phyloP scores from a whole-genome alignment of 345 rosid species.

The Populus simonii region DNA sequence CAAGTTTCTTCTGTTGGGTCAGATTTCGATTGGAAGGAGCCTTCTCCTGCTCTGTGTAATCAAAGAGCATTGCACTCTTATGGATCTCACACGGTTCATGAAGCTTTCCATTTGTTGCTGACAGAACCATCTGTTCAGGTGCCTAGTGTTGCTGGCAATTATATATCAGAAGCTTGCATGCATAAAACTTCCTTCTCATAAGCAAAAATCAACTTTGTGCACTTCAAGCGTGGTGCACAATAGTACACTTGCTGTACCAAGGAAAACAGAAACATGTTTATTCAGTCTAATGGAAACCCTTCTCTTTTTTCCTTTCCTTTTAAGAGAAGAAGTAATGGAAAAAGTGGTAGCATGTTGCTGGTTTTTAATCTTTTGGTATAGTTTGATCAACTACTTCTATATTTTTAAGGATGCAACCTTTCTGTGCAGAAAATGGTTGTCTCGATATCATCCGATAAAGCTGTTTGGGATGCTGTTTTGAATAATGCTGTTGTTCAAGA shows the following conservation, averaged over 20 bases:
- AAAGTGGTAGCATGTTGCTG: not conserved
- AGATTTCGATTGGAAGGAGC: constrained; percentile 75
- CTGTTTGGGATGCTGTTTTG: constrained; percentile 90
- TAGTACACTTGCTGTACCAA: not conserved
- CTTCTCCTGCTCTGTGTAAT: constrained; percentile 43
- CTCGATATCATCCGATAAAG: constrained; percentile 72
- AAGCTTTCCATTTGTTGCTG: constrained; percentile 75
- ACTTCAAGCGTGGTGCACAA: not conserved
- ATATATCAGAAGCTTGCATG: not conserved
- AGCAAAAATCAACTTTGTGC: not conserved
- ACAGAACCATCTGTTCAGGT: constrained; percentile 87
- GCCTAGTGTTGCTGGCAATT: constrained; percentile 1
- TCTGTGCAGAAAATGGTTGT: constrained; percentile 68
- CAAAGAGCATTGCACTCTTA: constrained; percentile 45
- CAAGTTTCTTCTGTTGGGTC: constrained; percentile 45
- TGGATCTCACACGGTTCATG: constrained; percentile 52
- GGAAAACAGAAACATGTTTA: not conserved
- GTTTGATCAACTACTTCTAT: not conserved
- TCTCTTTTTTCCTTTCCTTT: not conserved
- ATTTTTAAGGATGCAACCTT: not conserved
- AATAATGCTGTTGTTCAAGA: constrained; percentile 70
- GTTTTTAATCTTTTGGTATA: not conserved
- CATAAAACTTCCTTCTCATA: not conserved
- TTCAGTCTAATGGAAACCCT: not conserved
- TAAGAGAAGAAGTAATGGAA: not conserved